A percentile compares a stretch with the other conserved stretches of the same genome.
phyloP scores from a whole-genome alignment of 495 filamentous ascomycete species.

The Penicillium tannophilum region DNA sequence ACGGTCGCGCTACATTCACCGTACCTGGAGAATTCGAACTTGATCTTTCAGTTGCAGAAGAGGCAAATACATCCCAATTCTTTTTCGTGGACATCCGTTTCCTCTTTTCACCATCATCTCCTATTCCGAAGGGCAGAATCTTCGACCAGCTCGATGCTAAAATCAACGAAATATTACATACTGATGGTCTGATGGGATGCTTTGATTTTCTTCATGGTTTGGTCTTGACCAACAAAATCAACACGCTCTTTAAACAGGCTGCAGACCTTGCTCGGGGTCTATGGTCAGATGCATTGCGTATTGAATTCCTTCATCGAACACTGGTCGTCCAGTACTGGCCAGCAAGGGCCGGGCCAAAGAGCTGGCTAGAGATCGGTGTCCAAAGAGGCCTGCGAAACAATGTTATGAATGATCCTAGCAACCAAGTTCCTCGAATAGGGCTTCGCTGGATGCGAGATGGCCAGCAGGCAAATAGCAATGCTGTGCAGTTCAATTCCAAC shows the following conservation, averaged over 20 bases:
- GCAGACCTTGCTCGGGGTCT: constrained; percentile 60
- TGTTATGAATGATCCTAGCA: constrained; percentile 8
- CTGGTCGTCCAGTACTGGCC: constrained; percentile 91
- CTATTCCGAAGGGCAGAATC: constrained; percentile 58
- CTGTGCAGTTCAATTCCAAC: constrained; percentile 65
- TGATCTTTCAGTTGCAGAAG: constrained; percentile 83
- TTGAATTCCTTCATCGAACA: constrained; percentile 75
- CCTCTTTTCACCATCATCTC: constrained; percentile 69
- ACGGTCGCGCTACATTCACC: constrained; percentile 83
- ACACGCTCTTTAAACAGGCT: constrained; percentile 75
- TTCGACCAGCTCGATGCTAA: constrained; percentile 65
- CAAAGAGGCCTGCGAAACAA: constrained; percentile 57
- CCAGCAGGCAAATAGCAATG: constrained; percentile 65
- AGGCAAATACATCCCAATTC: constrained; percentile 77
- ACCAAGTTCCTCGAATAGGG: constrained; percentile 53
- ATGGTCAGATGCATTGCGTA: constrained; percentile 75
- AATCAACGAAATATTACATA: constrained; percentile 66
- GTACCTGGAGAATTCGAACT: constrained; percentile 88
- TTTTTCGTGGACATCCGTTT: constrained; percentile 93
- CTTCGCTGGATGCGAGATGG: constrained; percentile 85
- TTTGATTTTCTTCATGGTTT: constrained; percentile 84
- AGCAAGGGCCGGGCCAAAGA: constrained; percentile 66
- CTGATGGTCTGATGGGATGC: constrained; percentile 71
- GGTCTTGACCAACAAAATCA: constrained; percentile 84
- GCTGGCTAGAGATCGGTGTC: constrained; percentile 88